Percentiles rank a stretch among this genome's conserved stretches.
phyloP scores from a whole-genome alignment of 345 rosid genomes.

The Rhodomyrtus tomentosa region DNA sequence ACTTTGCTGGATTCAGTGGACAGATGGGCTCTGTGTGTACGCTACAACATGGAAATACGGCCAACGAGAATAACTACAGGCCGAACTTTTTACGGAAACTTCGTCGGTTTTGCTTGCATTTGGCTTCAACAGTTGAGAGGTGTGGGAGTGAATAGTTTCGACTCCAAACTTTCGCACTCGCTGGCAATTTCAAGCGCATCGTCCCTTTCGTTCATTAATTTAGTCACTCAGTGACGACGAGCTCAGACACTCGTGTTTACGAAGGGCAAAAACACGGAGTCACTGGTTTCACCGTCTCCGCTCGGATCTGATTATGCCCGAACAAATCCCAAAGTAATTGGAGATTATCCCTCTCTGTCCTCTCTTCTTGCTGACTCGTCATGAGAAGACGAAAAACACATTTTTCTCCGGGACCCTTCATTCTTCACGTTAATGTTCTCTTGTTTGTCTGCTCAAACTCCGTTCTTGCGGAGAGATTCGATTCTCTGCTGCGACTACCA shows the following conservation, averaged over 20 bases:
- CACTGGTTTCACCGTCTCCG: not conserved
- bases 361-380: not conserved
- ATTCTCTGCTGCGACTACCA: slow-evolving; percentile 51
- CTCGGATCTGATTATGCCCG: not conserved
- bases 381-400: not conserved
- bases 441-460: not conserved
- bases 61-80: not conserved
- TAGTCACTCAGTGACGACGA: not conserved
- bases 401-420: not conserved
- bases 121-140: not conserved
- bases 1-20: too few species aligned
- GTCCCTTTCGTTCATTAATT: not conserved
- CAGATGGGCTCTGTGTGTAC: too few species aligned
- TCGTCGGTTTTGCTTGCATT: not conserved
- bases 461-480: slow-evolving; percentile 11
- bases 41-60: not conserved
- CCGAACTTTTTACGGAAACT: not conserved
- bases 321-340: not conserved
- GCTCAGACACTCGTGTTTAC: not conserved
- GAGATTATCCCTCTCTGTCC: not conserved
- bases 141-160: not conserved
- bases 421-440: not conserved
- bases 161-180: not conserved
- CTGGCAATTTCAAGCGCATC: not conserved
- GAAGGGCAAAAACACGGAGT: not conserved